A percentile compares a stretch with the other conserved stretches of the same genome.
Conservation (phyloP, 2,329 filamentous ascomycete genomes). For the Cladosporium sp. region DNA sequence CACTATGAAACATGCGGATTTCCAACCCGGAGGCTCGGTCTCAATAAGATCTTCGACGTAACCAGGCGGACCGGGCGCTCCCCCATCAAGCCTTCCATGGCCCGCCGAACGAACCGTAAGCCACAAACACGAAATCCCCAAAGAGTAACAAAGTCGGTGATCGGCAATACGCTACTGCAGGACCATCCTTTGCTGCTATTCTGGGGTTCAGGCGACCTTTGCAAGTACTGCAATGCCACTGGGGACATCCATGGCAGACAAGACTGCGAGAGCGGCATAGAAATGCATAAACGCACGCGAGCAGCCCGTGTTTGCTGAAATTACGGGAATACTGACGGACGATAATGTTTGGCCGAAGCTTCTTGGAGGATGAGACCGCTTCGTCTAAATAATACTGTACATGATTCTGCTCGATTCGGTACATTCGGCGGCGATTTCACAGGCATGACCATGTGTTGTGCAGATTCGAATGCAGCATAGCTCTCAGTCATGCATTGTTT, state of each 20-base stretch:
- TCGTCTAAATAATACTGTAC: too few relatives aligned
- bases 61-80: conserved; percentile 2
- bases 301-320: not conserved
- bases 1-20: conserved; percentile 6
- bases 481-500: too few relatives aligned
- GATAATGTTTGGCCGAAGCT: too few relatives aligned
- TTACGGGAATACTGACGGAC: too few relatives aligned
- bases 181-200: conserved; percentile 10
- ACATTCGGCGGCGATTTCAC: too few relatives aligned
- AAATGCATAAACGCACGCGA: too few relatives aligned
- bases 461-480: too few relatives aligned
- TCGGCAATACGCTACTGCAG: conserved; percentile 9
- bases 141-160: not conserved
- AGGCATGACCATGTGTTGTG: too few relatives aligned
- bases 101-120: conserved; percentile 2
- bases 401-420: too few relatives aligned
- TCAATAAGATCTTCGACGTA: not conserved
- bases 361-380: not conserved
- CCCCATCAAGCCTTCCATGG: conserved; percentile 3
- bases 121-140: not conserved
- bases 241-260: too few relatives aligned
- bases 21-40: not conserved
- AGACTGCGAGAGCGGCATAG: too few relatives aligned
- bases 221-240: too few relatives aligned
- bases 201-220: conserved; percentile 3